Evolutionary conservation across 164 flowering plant species (phyloP).

Genomic region (Annona squamosa): DNA sequence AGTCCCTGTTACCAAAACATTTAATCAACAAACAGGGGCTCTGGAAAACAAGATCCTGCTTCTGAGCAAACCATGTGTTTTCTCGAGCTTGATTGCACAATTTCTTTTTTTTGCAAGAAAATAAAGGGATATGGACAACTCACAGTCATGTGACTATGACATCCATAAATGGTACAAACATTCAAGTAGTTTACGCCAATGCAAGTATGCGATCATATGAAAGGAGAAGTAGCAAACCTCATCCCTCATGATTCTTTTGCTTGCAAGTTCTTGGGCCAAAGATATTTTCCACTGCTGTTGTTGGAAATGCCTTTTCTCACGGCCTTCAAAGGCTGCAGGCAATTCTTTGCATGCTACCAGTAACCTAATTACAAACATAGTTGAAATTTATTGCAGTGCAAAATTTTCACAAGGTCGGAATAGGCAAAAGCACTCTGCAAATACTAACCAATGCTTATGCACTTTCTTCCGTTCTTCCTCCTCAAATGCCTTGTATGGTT

Average conservation of each 20-base stretch:
- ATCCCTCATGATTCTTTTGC: constrained; percentile 18
- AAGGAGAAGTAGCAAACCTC: constrained; percentile 32
- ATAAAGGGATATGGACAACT: background rate
- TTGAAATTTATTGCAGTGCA: background rate
- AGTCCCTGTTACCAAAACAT: too few species aligned
- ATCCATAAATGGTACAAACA: background rate
- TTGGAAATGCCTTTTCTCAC: constrained; percentile 33
- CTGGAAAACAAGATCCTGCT: background rate
- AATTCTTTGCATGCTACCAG: constrained; percentile 51
- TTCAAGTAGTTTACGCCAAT: background rate
- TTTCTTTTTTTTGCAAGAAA: background rate
- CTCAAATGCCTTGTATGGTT: constrained; percentile 66
- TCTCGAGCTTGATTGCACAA: background rate
- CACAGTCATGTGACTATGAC: background rate
- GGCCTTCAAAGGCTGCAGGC: constrained; percentile 46
- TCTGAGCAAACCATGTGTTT: background rate
- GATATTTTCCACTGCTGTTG: constrained; percentile 27
- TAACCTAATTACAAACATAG: constrained; percentile 35
- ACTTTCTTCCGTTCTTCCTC: constrained; percentile 74
- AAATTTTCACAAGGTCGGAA: background rate
- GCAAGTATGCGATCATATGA: background rate
- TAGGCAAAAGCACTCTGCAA: background rate
- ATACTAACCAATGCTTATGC: constrained; percentile 70
- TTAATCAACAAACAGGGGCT: background rate
- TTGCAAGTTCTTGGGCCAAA: constrained; percentile 46